Base-by-base conservation (phyloP, 2,329 filamentous ascomycete genomes). In the Neophaeococcomyces aloes region DNA sequence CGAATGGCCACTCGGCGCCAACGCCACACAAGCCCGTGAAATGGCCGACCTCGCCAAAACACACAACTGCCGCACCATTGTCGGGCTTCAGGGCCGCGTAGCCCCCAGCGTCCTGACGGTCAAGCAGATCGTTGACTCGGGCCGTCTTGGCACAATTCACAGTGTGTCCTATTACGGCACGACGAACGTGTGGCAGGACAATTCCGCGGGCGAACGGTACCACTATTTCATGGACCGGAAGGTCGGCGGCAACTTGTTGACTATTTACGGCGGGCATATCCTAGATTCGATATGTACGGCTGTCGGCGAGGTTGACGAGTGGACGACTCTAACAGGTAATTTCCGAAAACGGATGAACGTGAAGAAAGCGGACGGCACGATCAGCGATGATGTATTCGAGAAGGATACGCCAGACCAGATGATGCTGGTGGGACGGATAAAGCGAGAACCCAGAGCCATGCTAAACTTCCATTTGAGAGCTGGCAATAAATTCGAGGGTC, bases 1-100 rank as follows among this genome's bases (percentile, higher is more conserved):
- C 0, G 76, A 80, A 59, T 80, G 76, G 72, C 76, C 74, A 4
- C 60, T 79, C 0, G 72, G 70, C 0, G 58, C 69, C 11, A 66
- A 70, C 42, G 56, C 59, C 0, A 44, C 53, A 2, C 59, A 66
- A 1, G 71, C 66, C 0, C 51, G 55, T 13, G 66, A 70, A 33
- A 57, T 79, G 44, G 60, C 59, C 0, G 54, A 54, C 0, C 45
- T 64, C 1, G 67, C 62, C 0, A 53, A 47, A 2, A 40, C 59
- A 18, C 60, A 60, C 4, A 57, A 65, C 1, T 55, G 56, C 3
- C 59, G 58, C 25, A 68, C 64, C 2, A 57, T 75, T 3, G 65
- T 78, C 0, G 73, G 72, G 0, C 45, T 76, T 2, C 76, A 79
- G 52, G 72, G 70, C 0, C 61, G 67, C 0, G 52, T 70, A 6